These are phyloP conservation scores for Fusarium albosuccineum DNA, from an alignment of 2,329 filamentous ascomycete species.

Conservation along the genomic window DNA sequence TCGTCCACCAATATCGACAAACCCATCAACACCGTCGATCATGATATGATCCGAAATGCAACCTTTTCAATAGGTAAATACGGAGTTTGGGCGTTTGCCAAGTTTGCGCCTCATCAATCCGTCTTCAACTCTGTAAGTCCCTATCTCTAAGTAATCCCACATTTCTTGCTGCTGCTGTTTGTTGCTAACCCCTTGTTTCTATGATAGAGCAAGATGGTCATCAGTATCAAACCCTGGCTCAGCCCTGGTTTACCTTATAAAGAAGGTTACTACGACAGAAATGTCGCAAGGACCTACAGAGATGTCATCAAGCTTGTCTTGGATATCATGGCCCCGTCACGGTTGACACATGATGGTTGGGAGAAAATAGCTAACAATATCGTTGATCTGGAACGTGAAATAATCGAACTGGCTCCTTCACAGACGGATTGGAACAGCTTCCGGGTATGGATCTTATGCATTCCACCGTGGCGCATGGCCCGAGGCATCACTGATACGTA, in stretches of 20 bases:
- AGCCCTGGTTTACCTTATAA: constrained; percentile 15
- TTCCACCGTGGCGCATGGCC: too few species aligned
- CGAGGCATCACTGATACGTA: neutral
- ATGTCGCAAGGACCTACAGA: neutral
- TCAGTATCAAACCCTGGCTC: constrained; percentile 17
- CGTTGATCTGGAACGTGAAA: constrained; percentile 14
- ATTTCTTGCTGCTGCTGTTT: neutral
- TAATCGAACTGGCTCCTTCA: constrained; percentile 10
- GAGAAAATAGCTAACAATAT: constrained; percentile 6
- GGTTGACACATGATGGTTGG: neutral
- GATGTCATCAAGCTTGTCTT: neutral
- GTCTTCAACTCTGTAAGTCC: constrained; percentile 29
- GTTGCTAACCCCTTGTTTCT: neutral
- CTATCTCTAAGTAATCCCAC: too few species aligned
- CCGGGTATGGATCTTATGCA: constrained; percentile 7
- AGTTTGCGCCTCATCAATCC: constrained; percentile 23
- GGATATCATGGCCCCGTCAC: neutral
- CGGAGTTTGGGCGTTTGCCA: constrained; percentile 26
- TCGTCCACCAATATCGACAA: neutral
- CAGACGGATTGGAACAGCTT: neutral
- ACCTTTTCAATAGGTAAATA: constrained; percentile 8
- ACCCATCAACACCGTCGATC: constrained; percentile 10
- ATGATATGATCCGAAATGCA: constrained; percentile 6
- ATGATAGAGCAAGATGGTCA: constrained; percentile 18
- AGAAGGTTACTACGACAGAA: constrained; percentile 7